These are phyloP conservation scores for Mycogone perniciosa DNA, from an alignment of 2,329 filamentous ascomycete species.

Conservation along the genomic window DNA sequence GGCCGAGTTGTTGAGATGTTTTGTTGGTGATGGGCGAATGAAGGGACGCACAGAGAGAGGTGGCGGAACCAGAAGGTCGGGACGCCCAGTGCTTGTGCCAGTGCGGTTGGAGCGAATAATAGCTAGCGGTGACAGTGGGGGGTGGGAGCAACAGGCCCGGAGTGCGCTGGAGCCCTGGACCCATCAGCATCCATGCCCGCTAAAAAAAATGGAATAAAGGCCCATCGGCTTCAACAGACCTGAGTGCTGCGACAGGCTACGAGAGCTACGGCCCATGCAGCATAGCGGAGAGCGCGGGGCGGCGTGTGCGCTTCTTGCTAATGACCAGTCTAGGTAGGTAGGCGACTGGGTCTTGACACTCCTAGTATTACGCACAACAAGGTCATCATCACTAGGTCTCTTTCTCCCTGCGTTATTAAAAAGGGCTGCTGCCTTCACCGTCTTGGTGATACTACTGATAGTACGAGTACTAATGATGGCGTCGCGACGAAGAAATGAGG, in stretches of 20 bases:
- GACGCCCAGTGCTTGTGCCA: slow-evolving; percentile 3
- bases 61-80: slow-evolving; percentile 11
- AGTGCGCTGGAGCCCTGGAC: not conserved
- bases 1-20: not conserved
- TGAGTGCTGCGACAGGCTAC: no score
- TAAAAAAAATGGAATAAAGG: no score
- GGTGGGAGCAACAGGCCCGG: not conserved
- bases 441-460: no score
- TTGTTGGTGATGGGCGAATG: slow-evolving; percentile 10
- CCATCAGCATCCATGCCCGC: no score
- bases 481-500: no score
- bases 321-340: no score
- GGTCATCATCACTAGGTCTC: not conserved
- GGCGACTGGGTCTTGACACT: no score
- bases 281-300: slow-evolving; percentile 11
- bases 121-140: not conserved
- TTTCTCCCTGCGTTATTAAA: slow-evolving; percentile 8
- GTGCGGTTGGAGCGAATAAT: not conserved
- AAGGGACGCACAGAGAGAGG: not conserved
- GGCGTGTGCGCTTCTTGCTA: slow-evolving; percentile 4
- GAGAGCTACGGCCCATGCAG: not conserved
- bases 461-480: no score
- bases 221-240: no score
- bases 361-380: not conserved
- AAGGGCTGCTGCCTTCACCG: not conserved